Conservation (phyloP, 768 basidiomycete genomes). For the Phanerochaete carnosa region DNA sequence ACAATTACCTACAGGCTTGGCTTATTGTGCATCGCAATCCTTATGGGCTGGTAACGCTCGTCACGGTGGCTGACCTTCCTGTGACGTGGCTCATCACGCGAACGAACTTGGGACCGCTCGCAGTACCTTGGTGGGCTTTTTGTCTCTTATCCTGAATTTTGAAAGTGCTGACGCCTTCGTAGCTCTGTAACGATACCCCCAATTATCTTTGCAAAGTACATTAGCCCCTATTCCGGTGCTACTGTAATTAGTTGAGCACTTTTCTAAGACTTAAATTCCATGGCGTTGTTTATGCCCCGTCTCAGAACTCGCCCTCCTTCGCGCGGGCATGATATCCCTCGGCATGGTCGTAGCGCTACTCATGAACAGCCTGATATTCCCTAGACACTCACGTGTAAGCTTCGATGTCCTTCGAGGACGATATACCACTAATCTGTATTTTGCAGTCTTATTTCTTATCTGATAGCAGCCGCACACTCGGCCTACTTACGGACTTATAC, state of each 20-base stretch:
- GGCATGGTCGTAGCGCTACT: slow-evolving; percentile 44
- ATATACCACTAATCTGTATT: neutral
- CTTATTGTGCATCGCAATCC: slow-evolving; percentile 39
- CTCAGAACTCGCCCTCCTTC: slow-evolving; percentile 37
- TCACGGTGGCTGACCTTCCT: slow-evolving; percentile 44
- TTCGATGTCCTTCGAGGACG: neutral
- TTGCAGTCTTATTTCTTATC: slow-evolving; percentile 35
- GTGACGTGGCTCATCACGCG: slow-evolving; percentile 43
- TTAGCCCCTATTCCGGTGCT: slow-evolving; percentile 19
- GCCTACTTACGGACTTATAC: slow-evolving; percentile 41
- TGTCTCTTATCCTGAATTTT: neutral
- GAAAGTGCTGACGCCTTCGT: neutral
- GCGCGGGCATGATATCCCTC: slow-evolving; percentile 39
- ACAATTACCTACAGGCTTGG: slow-evolving; percentile 28
- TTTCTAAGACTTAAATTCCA: neutral
- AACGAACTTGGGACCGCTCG: slow-evolving; percentile 36
- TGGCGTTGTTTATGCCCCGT: neutral
- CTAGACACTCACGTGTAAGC: slow-evolving; percentile 43
- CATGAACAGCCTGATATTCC: slow-evolving; percentile 43
- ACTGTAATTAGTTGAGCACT: slow-evolving; percentile 29
- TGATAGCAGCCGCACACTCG: slow-evolving; percentile 35
- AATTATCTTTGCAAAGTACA: slow-evolving; percentile 31
- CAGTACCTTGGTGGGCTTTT: slow-evolving; percentile 39
- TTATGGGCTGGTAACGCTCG: slow-evolving; percentile 36
- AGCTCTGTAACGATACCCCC: slow-evolving; percentile 46